phyloP scores from a whole-genome alignment of 1,284 basidiomycete species.

The Boletellus deceptivus region DNA sequence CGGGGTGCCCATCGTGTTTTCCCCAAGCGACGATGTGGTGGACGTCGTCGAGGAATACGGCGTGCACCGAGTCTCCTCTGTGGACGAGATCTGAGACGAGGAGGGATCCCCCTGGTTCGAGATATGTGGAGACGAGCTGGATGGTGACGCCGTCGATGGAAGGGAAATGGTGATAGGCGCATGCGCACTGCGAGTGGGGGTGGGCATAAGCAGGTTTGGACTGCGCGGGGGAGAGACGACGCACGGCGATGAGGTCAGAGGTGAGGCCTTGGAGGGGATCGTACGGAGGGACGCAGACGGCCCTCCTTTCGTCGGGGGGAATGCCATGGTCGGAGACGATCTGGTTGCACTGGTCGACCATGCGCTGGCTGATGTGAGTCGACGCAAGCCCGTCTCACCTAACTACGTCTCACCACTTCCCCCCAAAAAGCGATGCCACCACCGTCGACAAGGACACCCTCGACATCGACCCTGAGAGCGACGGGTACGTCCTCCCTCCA shows the following conservation, averaged over 20 bases:
- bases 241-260: slow-evolving; percentile 64
- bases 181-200: slow-evolving; percentile 51
- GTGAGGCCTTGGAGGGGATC: slow-evolving; percentile 46
- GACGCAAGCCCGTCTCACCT: too few species aligned
- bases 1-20: slow-evolving; percentile 34
- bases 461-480: too few species aligned
- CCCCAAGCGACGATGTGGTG: slow-evolving; percentile 45
- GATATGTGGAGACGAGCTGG: slow-evolving; percentile 46
- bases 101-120: slow-evolving; percentile 61
- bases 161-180: slow-evolving; percentile 67
- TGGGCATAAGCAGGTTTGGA: too few species aligned
- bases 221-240: slow-evolving; percentile 24
- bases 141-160: slow-evolving; percentile 50
- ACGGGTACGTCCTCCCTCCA: too few species aligned
- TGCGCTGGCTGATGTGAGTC: slow-evolving; percentile 67
- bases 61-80: slow-evolving; percentile 16
- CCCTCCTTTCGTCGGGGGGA: slow-evolving; percentile 55
- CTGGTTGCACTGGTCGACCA: slow-evolving; percentile 64
- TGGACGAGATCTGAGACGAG: slow-evolving; percentile 56
- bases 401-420: too few species aligned
- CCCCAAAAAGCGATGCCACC: too few species aligned
- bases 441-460: too few species aligned
- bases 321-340: slow-evolving; percentile 57
- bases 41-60: slow-evolving; percentile 26
- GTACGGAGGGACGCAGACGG: slow-evolving; percentile 45